Base-by-base conservation (phyloP, 225 moss, liverwort and hornwort genomes). In the Sphagnum contortum region DNA sequence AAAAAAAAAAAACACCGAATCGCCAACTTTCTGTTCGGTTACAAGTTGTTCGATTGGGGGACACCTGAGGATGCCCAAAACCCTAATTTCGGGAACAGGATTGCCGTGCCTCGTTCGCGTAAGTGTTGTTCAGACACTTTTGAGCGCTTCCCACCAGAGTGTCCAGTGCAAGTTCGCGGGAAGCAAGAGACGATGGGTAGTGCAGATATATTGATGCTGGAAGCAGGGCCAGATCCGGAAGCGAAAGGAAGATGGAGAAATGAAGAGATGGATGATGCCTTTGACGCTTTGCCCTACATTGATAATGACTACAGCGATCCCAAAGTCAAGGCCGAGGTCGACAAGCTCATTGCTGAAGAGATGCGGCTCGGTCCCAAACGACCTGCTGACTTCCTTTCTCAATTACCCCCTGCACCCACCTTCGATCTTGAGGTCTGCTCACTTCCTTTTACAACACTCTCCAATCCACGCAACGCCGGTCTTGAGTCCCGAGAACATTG, bases 261-360 rank as follows among this genome's bases (percentile, higher is more conserved):
- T 12, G 74, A 78, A 3, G 56, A 73, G n/a, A 67, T 71, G 82
- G 88, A 90, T 8, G 88, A 87, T 50, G 57, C 73, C 46, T 90
- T 92, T 63, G 96, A 96, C 58, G 92, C 96, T 4, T 70, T 92
- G 62, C 96, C 96, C 46, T 92, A 92, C 76, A 92, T 92, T 57
- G 96, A 96, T 60, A 84, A 96, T 54, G 92, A 92, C 68, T 96
- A 96, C 7, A 73, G 87, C 2, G 76, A 92, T 68, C 81, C 88
- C 8, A 80, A 90, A 75, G 72, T 90, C 69, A 96, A 92, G 73
- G 85, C 87, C 12, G 87, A 92, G 45, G 92, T 96, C 49, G 96
- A 96, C 76, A 90, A 83, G 62, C 72, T 96, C 49, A 90, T 96
- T 60, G 88, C 90, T 45, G 92, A 96, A 58, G 92, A 96, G 67